Conservation (phyloP, 2,329 filamentous ascomycete species). For the Fusarium sp. region DNA sequence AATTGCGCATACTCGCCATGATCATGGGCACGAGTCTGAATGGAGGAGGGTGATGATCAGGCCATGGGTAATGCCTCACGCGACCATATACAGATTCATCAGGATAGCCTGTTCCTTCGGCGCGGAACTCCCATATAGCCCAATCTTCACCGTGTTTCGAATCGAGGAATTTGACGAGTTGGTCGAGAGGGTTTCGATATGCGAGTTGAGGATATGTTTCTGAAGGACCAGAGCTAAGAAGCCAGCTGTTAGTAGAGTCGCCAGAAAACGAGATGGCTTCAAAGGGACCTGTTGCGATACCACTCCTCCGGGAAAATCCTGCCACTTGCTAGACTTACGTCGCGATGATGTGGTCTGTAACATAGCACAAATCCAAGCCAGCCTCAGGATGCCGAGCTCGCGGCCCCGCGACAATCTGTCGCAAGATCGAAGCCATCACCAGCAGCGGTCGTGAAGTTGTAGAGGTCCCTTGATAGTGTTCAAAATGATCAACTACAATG, state of each 20-base stretch:
- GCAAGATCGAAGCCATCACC: constrained; percentile 77
- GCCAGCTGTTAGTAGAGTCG: too few species aligned
- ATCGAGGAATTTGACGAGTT: constrained; percentile 88
- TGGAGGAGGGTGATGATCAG: constrained; percentile 95
- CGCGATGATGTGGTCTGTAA: constrained; percentile 79
- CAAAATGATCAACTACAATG: not conserved
- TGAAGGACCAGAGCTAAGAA: constrained; percentile 75
- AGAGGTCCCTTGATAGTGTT: not conserved
- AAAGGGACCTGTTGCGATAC: too few species aligned
- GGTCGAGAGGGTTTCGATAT: constrained; percentile 92
- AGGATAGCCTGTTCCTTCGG: constrained; percentile 94
- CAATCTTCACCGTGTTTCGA: constrained; percentile 83
- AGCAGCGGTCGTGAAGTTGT: not conserved
- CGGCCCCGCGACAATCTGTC: constrained; percentile 91
- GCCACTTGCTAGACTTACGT: constrained; percentile 53
- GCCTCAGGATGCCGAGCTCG: constrained; percentile 86
- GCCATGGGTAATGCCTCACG: constrained; percentile 93
- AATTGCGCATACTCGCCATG: constrained; percentile 91
- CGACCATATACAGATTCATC: constrained; percentile 87
- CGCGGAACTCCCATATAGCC: constrained; percentile 98
- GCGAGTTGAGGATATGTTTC: constrained; percentile 89
- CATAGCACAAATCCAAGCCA: constrained; percentile 93
- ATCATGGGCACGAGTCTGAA: constrained; percentile 89
- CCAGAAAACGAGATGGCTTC: too few species aligned
- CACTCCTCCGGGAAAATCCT: too few species aligned